Base-by-base conservation (phyloP, 768 basidiomycete species). In the Symmetrospora coprosmae region DNA sequence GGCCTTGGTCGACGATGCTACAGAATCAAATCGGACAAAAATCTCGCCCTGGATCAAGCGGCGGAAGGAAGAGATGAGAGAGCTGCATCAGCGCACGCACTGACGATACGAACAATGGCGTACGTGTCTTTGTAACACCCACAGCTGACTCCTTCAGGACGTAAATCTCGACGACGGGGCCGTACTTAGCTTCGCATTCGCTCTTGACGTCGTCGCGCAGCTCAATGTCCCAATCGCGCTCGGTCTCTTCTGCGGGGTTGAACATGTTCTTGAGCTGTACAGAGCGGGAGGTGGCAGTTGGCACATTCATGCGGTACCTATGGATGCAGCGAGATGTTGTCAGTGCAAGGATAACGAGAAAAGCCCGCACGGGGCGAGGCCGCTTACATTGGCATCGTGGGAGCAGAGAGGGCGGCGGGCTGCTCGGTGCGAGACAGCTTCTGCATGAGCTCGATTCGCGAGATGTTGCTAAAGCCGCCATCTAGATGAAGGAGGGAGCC, bases 21-120 rank as follows among this genome's bases (percentile, higher is more conserved):
- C 75, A 25, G 78, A 72, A 61, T 81, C 80, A 69, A 97, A 96
- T 74, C 92, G 88, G 72, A 97, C 78, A 73, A 94, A 97, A 48
- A 99, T 94, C 74, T 99, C 90, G 69, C 94, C 92, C 88, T 96
- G 68, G n/a, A n/a, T n/a, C n/a, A n/a, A n/a, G n/a, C n/a, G n/a
- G n/a, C 33, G 64, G 40, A 4, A 33, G 30, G 49, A 52, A 31
- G 46, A 14, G 2, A n/a, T 13, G 28, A 33, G n/a, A 3, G n/a
- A 38, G 13, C 23, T n/a, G n/a, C 19, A 31, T 2, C 28, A n/a
- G n/a, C n/a, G n/a, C n/a, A n/a, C 23, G 17, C 0, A n/a, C 19
- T 4, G 4, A 34, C 21, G 17, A 19, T 19, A 40, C 13, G 39
- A 33, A 9, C 49, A 50, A 27, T 23, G 21, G 30, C n/a, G 6